phyloP scores from a whole-genome alignment of 371 early-diverging fungal species.

The Apophysomyces ossiformis region DNA sequence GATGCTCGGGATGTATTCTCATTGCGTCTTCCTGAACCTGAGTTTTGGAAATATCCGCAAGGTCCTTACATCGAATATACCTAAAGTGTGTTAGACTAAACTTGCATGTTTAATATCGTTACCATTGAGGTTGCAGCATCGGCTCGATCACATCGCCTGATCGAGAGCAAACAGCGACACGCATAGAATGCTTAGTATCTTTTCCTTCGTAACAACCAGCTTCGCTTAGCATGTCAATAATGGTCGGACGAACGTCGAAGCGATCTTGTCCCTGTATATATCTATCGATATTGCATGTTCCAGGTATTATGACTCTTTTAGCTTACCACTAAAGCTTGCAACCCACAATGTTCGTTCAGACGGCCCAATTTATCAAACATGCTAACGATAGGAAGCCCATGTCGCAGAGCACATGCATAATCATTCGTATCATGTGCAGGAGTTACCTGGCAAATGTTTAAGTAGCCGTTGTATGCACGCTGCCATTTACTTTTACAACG shows the following conservation, averaged over 20 bases:
- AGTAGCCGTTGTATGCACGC: not conserved
- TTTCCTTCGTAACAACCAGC: constrained; percentile 73
- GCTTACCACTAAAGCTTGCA: constrained; percentile 58
- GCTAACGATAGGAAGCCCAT: constrained; percentile 78
- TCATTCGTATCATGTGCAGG: constrained; percentile 99
- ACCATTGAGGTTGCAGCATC: constrained; percentile 98
- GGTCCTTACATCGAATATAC: constrained; percentile 87
- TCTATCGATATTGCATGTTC: constrained; percentile 25
- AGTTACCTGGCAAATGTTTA: constrained; percentile 69
- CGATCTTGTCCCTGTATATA: constrained; percentile 65
- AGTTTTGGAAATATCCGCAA: constrained; percentile 77
- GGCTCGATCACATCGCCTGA: constrained; percentile 99
- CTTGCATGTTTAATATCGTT: constrained; percentile 25
- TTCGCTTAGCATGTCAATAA: constrained; percentile 68
- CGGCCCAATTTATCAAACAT: constrained; percentile 89
- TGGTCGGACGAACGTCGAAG: constrained; percentile 82
- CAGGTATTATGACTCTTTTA: not conserved
- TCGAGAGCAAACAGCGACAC: constrained; percentile 89
- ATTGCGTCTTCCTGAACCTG: constrained; percentile 78
- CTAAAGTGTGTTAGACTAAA: constrained; percentile 22
- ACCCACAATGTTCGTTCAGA: constrained; percentile 65
- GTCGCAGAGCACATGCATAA: constrained; percentile 90
- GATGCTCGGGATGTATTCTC: constrained; percentile 80
- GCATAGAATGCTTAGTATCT: constrained; percentile 82
- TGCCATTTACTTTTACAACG: constrained; percentile 83